Conservation (phyloP, 2,329 filamentous ascomycete genomes). For the Xylariaceae sp. region DNA sequence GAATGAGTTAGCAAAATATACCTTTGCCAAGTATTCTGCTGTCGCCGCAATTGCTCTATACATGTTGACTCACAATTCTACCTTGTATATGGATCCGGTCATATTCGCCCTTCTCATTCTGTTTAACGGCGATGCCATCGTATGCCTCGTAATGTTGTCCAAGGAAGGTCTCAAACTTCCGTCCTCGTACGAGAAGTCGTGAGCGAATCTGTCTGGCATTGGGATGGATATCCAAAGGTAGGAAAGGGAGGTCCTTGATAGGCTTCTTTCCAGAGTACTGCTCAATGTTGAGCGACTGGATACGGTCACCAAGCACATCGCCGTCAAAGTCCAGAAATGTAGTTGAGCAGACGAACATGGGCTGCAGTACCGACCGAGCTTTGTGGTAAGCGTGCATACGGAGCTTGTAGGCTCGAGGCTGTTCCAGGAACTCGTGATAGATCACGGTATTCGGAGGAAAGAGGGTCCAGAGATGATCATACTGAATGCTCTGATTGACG, state of each 20-base stretch:
- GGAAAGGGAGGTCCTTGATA: constrained; percentile 26
- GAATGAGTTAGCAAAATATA: background rate
- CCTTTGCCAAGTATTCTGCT: background rate
- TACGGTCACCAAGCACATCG: constrained; percentile 28
- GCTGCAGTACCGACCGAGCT: constrained; percentile 26
- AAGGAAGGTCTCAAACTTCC: constrained; percentile 30
- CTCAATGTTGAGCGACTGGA: constrained; percentile 22
- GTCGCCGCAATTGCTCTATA: background rate
- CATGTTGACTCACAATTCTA: constrained; percentile 20
- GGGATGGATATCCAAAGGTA: constrained; percentile 29
- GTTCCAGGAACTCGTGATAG: constrained; percentile 21
- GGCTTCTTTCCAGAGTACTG: constrained; percentile 26
- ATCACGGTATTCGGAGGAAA: constrained; percentile 28
- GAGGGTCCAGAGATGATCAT: constrained; percentile 29
- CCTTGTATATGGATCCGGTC: constrained; percentile 27
- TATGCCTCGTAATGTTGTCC: constrained; percentile 35
- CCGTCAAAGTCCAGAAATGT: constrained; percentile 35
- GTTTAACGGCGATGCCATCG: constrained; percentile 26
- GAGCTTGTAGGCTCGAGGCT: constrained; percentile 30
- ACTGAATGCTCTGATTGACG: constrained; percentile 23
- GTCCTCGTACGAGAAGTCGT: constrained; percentile 26
- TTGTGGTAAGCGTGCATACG: constrained; percentile 1
- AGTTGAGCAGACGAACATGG: constrained; percentile 22
- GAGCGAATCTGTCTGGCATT: constrained; percentile 17
- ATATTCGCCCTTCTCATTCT: constrained; percentile 10